A percentile compares a stretch with the other conserved stretches of the same genome.
These are phyloP conservation scores for Raddia distichophylla DNA, from an alignment of 176 grass and related monocot species.

Conservation along the genomic window DNA sequence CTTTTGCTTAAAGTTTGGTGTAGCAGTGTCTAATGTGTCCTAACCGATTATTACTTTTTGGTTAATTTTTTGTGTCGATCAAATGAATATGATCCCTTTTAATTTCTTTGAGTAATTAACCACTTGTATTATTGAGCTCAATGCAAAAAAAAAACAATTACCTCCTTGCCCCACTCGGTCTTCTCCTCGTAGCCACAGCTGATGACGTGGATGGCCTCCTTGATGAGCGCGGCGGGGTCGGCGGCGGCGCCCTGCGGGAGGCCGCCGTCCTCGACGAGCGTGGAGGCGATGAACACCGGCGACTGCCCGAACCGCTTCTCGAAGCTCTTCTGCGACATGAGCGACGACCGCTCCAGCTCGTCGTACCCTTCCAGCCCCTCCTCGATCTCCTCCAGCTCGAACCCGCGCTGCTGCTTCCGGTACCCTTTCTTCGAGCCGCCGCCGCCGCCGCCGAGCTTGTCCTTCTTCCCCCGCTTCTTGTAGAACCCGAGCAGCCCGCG, in stretches of 20 bases:
- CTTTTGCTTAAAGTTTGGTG: too few species aligned
- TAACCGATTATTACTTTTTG: too few species aligned
- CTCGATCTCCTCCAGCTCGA: constrained; percentile 99
- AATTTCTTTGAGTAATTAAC: background rate
- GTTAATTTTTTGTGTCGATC: too few species aligned
- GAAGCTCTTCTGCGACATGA: constrained; percentile 99
- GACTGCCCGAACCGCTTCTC: constrained; percentile 95
- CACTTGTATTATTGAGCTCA: background rate
- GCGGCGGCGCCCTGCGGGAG: constrained; percentile 63
- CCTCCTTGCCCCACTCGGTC: constrained; percentile 98
- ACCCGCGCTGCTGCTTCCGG: constrained; percentile 70
- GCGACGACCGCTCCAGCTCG: constrained; percentile 81
- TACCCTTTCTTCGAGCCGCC: constrained; percentile 61
- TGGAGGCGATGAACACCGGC: constrained; percentile 94
- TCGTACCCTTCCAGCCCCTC: constrained; percentile 92
- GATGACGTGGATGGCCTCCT: constrained; percentile 98
- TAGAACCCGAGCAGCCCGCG: constrained; percentile 63
- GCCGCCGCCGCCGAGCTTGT: constrained; percentile 52
- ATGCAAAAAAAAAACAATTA: background rate
- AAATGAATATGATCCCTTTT: too few species aligned
- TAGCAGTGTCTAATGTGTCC: too few species aligned
- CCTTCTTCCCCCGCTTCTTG: constrained; percentile 79
- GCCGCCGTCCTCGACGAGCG: constrained; percentile 87
- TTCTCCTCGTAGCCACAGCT: constrained; percentile 94
- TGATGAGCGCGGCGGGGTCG: constrained; percentile 67